Percentiles rank a stretch among this genome's conserved stretches.
Conservation (phyloP, 805 yeast genomes). For the Saccharomycopsis javanensis region DNA sequence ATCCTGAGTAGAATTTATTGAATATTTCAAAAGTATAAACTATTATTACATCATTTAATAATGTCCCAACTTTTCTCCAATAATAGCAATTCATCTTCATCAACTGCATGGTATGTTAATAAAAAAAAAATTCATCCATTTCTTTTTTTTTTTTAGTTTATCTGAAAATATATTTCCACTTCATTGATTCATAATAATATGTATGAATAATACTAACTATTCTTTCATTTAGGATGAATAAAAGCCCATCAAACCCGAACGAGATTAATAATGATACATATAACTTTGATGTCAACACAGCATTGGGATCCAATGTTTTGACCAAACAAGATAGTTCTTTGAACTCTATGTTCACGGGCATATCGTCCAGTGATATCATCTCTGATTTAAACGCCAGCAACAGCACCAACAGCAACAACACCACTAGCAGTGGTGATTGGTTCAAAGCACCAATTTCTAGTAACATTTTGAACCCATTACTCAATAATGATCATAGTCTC, state of each 20-base stretch:
- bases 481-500: neutral
- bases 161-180: neutral
- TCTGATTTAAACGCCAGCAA: neutral
- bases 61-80: neutral
- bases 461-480: neutral
- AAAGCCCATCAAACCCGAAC: neutral
- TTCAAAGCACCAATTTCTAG: neutral
- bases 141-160: neutral
- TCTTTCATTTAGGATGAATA: neutral
- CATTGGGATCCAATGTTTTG: neutral
- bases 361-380: neutral
- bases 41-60: neutral
- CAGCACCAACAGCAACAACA: neutral
- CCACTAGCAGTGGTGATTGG: neutral
- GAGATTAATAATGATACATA: neutral
- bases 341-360: neutral
- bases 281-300: neutral
- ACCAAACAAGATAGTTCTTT: neutral
- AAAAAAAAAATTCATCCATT: too few species aligned
- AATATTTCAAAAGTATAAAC: neutral
- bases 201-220: neutral
- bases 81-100: neutral
- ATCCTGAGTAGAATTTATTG: neutral
- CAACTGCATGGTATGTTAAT: neutral
- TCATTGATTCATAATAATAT: too few species aligned